These are phyloP conservation scores for Ceriops tagal DNA, from an alignment of 345 rosid species.

Conservation along the genomic window DNA sequence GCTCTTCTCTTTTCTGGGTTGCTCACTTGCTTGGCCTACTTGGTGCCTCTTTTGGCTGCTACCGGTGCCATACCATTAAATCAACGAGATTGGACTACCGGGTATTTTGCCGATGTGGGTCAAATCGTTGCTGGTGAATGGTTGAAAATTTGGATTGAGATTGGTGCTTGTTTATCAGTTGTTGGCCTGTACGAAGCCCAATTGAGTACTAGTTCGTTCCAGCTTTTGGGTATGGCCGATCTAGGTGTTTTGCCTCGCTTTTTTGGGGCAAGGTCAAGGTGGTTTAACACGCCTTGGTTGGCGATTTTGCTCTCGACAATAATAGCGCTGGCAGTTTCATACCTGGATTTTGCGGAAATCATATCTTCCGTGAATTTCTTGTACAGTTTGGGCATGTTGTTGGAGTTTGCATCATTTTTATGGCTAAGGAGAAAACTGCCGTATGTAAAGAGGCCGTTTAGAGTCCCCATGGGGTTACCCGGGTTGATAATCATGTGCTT, in stretches of 20 bases:
- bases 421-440: constrained; percentile 44
- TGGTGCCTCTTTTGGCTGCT: constrained; percentile 25
- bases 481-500: constrained; percentile 34
- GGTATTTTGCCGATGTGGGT: constrained; percentile 21
- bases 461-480: constrained; percentile 37
- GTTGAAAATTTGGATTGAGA: constrained; percentile 28
- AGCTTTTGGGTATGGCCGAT: constrained; percentile 28
- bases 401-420: constrained; percentile 45
- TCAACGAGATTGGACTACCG: constrained; percentile 22
- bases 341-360: constrained; percentile 31
- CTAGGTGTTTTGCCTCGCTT: constrained; percentile 20
- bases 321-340: constrained; percentile 23
- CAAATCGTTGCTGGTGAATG: constrained; percentile 27
- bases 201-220: constrained; percentile 20
- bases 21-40: constrained; percentile 14
- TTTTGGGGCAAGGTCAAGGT: constrained; percentile 22
- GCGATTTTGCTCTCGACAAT: constrained; percentile 38
- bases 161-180: constrained; percentile 22
- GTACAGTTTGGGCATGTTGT: constrained; percentile 46
- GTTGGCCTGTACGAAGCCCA: constrained; percentile 29
- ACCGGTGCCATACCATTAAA: constrained; percentile 14
- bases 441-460: constrained; percentile 30
- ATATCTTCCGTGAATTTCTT: constrained; percentile 44
- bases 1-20: constrained; percentile 21
- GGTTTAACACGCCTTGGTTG: constrained; percentile 46